Base-by-base conservation (phyloP, 2,329 filamentous ascomycete species). In the Neofusicoccum ribis region DNA sequence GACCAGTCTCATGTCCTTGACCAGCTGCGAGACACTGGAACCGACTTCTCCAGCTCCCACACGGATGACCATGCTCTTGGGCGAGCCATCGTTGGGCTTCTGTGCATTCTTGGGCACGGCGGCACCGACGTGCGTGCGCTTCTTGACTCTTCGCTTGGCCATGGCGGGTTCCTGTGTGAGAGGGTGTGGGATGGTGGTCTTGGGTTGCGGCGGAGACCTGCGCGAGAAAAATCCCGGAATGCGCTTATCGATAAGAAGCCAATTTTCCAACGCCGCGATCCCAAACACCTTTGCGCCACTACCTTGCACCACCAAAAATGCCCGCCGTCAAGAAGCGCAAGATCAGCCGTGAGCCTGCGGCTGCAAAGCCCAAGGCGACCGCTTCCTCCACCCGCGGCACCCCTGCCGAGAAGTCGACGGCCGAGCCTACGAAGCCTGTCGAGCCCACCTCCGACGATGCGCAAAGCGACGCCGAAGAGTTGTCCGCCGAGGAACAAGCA, bases 21-120 rank as follows among this genome's bases (percentile, higher is more conserved):
- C 93, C 71, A 99, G 83, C 80, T 98, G 93, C 76, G 90, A 94
- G 72, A 99, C 86, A 77, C 91, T 96, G 66, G 92, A 88, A 65
- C 95, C 95, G 61, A 99, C 92, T 76, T 97, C 92, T 72, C 93
- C 91, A 71, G 93, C 94, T 72, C 95, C 95, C 73, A 97, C 93
- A 71, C 95, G 91, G 78, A 99, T 97, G 66, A 99, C 94, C 94
- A 99, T 97, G 77, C 91, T 96, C 84, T 97, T 97, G 39, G 95
- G 95, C 60, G 88, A 85, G 69, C 88, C 87, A 62, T 85, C 83
- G 66, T 82, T 84, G 27, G 88, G 85, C 78, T 88, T 87, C 65
- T 86, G 84, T 49, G 84, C 81, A 69, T 68, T 80, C 71, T 72
- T 82, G 72, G 71, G 84, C 71, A 86, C 85, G 70, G 86, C 86